Base-by-base conservation (phyloP, 2,329 filamentous ascomycete species). In the Leptographium radiaticola region DNA sequence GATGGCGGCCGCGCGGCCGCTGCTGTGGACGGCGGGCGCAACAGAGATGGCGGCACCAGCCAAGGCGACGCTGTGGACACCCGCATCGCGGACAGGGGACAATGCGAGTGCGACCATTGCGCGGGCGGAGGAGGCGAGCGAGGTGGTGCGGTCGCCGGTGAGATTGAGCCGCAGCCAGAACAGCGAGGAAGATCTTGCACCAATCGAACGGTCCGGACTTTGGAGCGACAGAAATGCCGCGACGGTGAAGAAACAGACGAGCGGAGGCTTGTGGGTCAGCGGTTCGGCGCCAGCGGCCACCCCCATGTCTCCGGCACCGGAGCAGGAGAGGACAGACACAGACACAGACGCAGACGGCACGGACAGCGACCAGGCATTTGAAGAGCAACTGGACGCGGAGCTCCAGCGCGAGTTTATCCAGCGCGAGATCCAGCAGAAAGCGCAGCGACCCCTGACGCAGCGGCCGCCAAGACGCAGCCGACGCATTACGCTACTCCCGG, bases 401-500 rank as follows among this genome's bases (percentile, higher is more conserved):
- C 40, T 43, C 5, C 53, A 58, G 18, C 43, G 52, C 43, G 50
- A 53, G 3, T 49, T 45, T 12, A 34, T 53, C 10, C 49, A 56
- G 31, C 39, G 39, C 25, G 36, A 11, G 9, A 20, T 15, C 55
- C 9, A 56, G 16, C 62, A 61, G 31, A 63, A 63, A 45, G 54
- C 60, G 1, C 59, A 67, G 8, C 75, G 76, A 11, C 73, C 73
- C 15, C 59, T 73, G 3, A 77, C 75, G 2, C 71, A 76, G 54
- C 72, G 74, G 47, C 80, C 80, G 15, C 73, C 75, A 15, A 70
- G 80, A 45, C 75, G 71, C 53, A 78, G 68, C 62, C 79, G 70
- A 64, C 75, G 79, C 44, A 67, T 81, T n/a, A 81, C 79, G 9
- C 63, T 75, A 47, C 71, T 84, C 6, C 79, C 81, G 15, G 81